Evolutionary conservation across 768 basidiomycete species (phyloP).

Genomic region (Chalciporus piperatus): DNA sequence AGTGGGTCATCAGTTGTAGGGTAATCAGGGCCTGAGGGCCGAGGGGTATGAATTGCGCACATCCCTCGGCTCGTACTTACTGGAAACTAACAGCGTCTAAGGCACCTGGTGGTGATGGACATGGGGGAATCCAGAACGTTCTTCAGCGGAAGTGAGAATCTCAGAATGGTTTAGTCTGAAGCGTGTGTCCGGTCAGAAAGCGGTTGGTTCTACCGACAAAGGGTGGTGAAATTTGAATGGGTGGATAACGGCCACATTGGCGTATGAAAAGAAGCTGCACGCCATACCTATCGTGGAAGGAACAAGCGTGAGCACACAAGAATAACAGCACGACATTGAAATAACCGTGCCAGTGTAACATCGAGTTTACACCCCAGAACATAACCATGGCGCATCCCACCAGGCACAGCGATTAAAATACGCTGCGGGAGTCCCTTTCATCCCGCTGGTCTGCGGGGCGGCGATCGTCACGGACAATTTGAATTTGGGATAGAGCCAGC

Average conservation of each 20-base stretch:
- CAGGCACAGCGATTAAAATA: not conserved
- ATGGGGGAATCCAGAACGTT: slow-evolving; percentile 12
- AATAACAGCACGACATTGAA: not conserved
- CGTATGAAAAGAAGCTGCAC: not conserved
- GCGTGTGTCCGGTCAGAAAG: slow-evolving; percentile 3
- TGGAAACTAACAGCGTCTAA: not conserved
- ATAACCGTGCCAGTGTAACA: not conserved
- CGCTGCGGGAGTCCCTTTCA: not conserved
- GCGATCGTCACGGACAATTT: not conserved
- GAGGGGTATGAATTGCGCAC: slow-evolving; percentile 1
- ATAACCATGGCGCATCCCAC: not conserved
- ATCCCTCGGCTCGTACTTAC: slow-evolving; percentile 3
- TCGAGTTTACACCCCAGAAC: not conserved
- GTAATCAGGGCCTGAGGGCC: not conserved
- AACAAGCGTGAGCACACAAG: not conserved
- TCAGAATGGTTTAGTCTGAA: slow-evolving; percentile 16
- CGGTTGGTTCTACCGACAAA: not conserved
- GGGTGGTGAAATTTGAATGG: not conserved
- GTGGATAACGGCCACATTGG: not conserved
- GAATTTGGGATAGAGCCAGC: too few species aligned
- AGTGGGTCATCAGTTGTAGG: slow-evolving; percentile 1
- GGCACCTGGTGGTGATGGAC: slow-evolving; percentile 3
- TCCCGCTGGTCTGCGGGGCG: not conserved
- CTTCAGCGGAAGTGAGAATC: not conserved
- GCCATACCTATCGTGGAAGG: not conserved